Evolutionary conservation across 2,329 filamentous ascomycete species (phyloP), one percentile per base, ranked within the genome.

Genomic region (Penicillium oxalicum): DNA sequence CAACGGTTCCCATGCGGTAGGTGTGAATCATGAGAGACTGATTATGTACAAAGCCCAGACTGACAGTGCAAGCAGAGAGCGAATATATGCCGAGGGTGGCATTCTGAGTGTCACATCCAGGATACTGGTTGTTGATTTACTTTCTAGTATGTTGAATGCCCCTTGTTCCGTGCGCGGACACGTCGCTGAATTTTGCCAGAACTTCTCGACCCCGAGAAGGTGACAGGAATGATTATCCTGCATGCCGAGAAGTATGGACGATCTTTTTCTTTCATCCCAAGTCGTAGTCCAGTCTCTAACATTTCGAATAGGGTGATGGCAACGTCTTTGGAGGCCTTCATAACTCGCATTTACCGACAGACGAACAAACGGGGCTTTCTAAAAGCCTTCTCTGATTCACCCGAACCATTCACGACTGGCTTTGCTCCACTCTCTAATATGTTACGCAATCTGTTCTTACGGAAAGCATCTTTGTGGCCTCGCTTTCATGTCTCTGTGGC

Each of bases 51-150:
- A 32, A 49, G 41, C n/a, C 28, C 9, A 18, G 40, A 46, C 59
- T 68, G 48, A 68, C 53, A 29, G 39, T 13, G 11, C 7, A 6
- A 43, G 4, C 48, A 77, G 93, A 61, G 89, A 96, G 75, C 95
- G 91, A 73, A 86, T 96, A 78, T 98, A 98, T 70, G 77, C 82
- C 2, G 79, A 83, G 50, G 93, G 93, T 9, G 93, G 93, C 42
- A 87, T 97, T 58, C 91, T 96, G 73, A 95, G 90, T 71, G 87
- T 98, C 64, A 98, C 93, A 12, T 96, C 91, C 50, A 85, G 91
- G 47, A 98, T 98, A 55, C 73, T 98, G 52, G 88, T 97, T 28
- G 91, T 97, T 26, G 93, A 98, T 68, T 78, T 98, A 43, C 72
- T 98, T 54, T 94, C 90, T n/a, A 74, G 74, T 76, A 70, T 40